These are phyloP conservation scores for Micractinium sp. DNA, from an alignment of 139 green algal species.

Conservation along the genomic window DNA sequence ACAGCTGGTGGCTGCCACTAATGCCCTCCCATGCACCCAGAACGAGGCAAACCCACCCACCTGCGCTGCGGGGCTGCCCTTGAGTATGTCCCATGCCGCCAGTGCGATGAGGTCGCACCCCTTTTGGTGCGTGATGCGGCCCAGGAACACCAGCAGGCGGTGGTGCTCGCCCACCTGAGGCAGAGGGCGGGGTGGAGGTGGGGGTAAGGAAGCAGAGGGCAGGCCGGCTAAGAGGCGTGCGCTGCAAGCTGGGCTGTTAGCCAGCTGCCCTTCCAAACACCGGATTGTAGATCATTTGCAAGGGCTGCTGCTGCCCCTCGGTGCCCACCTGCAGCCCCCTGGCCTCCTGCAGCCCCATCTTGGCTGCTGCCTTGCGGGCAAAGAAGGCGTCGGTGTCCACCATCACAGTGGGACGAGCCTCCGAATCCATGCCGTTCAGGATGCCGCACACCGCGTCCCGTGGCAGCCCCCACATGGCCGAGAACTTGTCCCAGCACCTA, in stretches of 20 bases:
- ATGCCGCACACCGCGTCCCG: slow-evolving; percentile 24
- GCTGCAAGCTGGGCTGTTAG: no score
- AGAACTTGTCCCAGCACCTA: slow-evolving; percentile 42
- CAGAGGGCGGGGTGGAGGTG: neutral
- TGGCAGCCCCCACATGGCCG: slow-evolving; percentile 46
- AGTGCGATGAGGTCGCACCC: slow-evolving; percentile 49
- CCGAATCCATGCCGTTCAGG: slow-evolving; percentile 33
- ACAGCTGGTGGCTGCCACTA: no score
- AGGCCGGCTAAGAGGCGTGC: no score
- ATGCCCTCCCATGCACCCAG: no score
- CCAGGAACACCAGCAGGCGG: slow-evolving; percentile 48
- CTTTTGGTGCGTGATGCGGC: slow-evolving; percentile 58
- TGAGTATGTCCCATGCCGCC: slow-evolving; percentile 30
- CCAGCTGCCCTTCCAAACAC: no score
- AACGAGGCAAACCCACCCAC: no score
- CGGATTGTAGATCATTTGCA: no score
- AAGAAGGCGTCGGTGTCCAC: slow-evolving; percentile 28
- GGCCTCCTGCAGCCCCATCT: slow-evolving; percentile 37
- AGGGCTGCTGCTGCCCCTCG: no score
- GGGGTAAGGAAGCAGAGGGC: neutral
- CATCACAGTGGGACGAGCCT: neutral
- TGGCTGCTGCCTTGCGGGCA: slow-evolving; percentile 31
- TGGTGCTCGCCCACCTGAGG: neutral
- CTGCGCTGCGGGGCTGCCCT: neutral
- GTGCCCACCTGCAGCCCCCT: slow-evolving; percentile 37